A percentile compares a stretch with the other conserved stretches of the same genome.
Conservation (phyloP, 345 rosid genomes). For the Chamaenerion angustifolium region DNA sequence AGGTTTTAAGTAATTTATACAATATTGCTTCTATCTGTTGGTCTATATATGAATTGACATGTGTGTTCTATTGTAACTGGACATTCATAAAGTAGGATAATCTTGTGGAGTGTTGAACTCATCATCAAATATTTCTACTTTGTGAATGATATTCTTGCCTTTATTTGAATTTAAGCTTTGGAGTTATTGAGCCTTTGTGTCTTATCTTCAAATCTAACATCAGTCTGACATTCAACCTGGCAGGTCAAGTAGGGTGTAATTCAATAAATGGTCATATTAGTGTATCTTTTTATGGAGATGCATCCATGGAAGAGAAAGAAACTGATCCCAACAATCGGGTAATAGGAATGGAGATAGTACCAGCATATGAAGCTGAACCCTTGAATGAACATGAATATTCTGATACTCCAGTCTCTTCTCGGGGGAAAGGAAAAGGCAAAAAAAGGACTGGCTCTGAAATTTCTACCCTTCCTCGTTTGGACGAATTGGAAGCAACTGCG, state of each 20-base stretch:
- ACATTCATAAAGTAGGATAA: too few relatives aligned
- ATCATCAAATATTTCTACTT: too few relatives aligned
- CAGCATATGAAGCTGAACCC: slow-evolving; percentile 7
- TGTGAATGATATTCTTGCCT: too few relatives aligned
- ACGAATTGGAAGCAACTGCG: slow-evolving; percentile 42
- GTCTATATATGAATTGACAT: too few relatives aligned
- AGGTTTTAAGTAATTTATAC: too few relatives aligned
- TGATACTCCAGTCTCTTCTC: slow-evolving; percentile 9
- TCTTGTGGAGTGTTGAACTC: too few relatives aligned
- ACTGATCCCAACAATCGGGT: slow-evolving; percentile 1
- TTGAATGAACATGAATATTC: slow-evolving; percentile 13
- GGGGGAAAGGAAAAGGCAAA: slow-evolving; percentile 12
- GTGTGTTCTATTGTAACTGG: too few relatives aligned
- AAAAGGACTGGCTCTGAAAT: slow-evolving; percentile 4
- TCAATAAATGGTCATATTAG: slow-evolving; percentile 10
- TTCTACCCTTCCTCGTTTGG: slow-evolving; percentile 11
- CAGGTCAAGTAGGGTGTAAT: slow-evolving; percentile 2
- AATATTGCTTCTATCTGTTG: too few relatives aligned
- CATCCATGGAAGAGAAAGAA: slow-evolving; percentile 10
- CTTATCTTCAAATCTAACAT: too few relatives aligned
- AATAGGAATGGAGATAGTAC: slow-evolving; percentile 5
- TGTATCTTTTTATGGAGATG: slow-evolving; percentile 10
- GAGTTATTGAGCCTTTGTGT: too few relatives aligned
- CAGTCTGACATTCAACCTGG: background rate
- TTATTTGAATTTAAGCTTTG: too few relatives aligned